These are phyloP conservation scores for Talaromyces trachyspermus DNA, from an alignment of 495 filamentous ascomycete genomes.

Conservation along the genomic window DNA sequence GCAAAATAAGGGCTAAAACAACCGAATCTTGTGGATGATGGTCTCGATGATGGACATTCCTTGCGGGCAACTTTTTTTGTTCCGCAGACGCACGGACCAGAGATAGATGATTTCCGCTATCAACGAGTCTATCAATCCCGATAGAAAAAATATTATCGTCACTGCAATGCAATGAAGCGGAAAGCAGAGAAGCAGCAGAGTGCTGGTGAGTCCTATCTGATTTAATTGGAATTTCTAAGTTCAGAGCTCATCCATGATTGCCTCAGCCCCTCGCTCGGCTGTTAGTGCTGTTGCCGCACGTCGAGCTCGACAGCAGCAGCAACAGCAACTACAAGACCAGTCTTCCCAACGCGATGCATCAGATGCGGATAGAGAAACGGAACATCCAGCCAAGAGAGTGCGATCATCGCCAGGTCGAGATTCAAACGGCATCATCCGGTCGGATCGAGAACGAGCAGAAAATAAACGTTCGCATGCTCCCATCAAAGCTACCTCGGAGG, in stretches of 20 bases:
- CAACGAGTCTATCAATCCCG: conserved; percentile 1
- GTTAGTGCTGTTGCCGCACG: conserved; percentile 41
- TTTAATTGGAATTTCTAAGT: neutral
- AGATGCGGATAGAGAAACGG: conserved; percentile 13
- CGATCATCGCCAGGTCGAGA: conserved; percentile 18
- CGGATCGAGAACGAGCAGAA: neutral
- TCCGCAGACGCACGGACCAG: conserved; percentile 8
- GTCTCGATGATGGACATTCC: neutral
- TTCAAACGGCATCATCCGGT: neutral
- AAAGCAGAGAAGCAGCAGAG: conserved; percentile 37
- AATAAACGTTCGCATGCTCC: neutral
- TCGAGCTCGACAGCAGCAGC: conserved; percentile 40
- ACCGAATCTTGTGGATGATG: no score
- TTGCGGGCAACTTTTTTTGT: conserved; percentile 10
- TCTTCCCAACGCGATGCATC: conserved; percentile 13
- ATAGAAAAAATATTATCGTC: neutral
- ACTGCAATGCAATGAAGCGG: conserved; percentile 32
- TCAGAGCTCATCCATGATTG: neutral
- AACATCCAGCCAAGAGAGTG: conserved; percentile 31
- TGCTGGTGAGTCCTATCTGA: conserved; percentile 21
- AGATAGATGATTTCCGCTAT: neutral
- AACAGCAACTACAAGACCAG: conserved; percentile 24
- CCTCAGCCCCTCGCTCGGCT: conserved; percentile 21
- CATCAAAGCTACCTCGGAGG: neutral
- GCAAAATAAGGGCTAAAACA: no score